Base-by-base conservation (phyloP, 768 basidiomycete species). In the Agrocybe praecox region DNA sequence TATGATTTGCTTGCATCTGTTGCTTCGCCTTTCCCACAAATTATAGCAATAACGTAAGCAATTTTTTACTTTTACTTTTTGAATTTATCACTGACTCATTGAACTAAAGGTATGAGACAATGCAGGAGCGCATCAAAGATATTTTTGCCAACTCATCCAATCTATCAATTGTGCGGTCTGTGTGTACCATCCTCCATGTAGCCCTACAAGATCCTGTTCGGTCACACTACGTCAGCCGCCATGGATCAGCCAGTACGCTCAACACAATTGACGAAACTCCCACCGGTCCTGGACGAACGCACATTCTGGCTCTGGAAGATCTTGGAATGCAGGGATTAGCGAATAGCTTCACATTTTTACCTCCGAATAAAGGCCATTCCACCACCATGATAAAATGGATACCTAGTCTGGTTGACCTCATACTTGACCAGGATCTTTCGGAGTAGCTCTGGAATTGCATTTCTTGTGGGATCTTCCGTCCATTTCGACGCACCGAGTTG, bases 1-100 rank as follows among this genome's bases (percentile, higher is more conserved):
- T 95, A 89, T 69, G 79, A 80, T 46, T 68, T 96, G 29, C 77
- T 97, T 26, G 83, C 90, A 26, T 88, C 93, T 43, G 80, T 93
- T 14, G 82, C 86, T 15, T 73, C 7, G 71, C 76, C 9, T 89
- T n/a, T 85, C 69, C 93, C 93, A 1, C 90, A 94, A 18, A 80
- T 87, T 19, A 76, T 93, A 21, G 74, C 85, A 1, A 79, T 92
- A 67, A 80, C 83, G 92, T 94, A 75, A 12, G 22, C 26, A n/a
- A n/a, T 34, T 42, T 62, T 40, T 56, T 52, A 45, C 15, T 5
- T n/a, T 54, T 2, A 49, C 40, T 12, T 11, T 33, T 46, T 15
- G 10, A 19, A 15, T 11, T 45, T 49, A 36, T 52, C 59, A 53
- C 52, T 58, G 19, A 47, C 55, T 18, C n/a, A 15, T 33, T 49